Conservation (phyloP, 2,329 filamentous ascomycete genomes). For the Trichoderma sp. region DNA sequence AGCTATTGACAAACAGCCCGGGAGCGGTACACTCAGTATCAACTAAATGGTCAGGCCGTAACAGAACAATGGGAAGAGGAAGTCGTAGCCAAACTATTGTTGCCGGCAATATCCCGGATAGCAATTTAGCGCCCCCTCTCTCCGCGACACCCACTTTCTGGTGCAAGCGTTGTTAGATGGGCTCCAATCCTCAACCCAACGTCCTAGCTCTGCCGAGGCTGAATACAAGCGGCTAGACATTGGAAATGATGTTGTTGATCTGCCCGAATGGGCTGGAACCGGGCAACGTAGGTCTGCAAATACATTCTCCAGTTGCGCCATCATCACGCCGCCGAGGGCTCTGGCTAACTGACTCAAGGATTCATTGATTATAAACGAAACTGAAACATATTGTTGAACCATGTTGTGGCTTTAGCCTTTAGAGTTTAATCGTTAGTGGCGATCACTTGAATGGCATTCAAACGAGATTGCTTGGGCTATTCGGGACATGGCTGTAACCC, state of each 20-base stretch:
- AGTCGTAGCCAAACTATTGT: slow-evolving; percentile 26
- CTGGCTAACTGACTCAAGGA: neutral
- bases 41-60: slow-evolving; percentile 13
- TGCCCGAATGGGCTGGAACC: neutral
- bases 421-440: neutral
- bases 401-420: slow-evolving; percentile 1
- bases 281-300: neutral
- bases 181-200: neutral
- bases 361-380: neutral
- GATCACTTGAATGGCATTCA: neutral
- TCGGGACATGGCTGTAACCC: neutral
- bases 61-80: slow-evolving; percentile 32
- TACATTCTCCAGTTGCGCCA: neutral
- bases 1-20: slow-evolving; percentile 8
- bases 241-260: neutral
- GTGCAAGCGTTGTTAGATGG: neutral
- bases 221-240: neutral
- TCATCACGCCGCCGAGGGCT: neutral
- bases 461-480: neutral
- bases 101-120: slow-evolving; percentile 30
- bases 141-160: neutral
- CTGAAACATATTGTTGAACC: neutral
- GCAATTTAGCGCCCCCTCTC: slow-evolving; percentile 21
- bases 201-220: neutral
- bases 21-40: neutral